phyloP scores from a whole-genome alignment of 2,329 filamentous ascomycete genomes.

The Fusarium musae region DNA sequence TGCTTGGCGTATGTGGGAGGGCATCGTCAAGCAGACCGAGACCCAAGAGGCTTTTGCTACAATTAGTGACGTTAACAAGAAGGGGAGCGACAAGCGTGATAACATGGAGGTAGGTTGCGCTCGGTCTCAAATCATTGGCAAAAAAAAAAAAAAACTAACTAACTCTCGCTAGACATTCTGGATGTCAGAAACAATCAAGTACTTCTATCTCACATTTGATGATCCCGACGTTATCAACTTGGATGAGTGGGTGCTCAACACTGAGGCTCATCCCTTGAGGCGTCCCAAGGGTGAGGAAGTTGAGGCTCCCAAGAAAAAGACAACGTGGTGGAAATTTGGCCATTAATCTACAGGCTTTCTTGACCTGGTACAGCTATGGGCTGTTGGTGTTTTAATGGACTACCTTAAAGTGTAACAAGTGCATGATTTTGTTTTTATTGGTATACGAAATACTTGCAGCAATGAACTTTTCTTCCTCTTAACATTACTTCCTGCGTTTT shows the following conservation, averaged over 20 bases:
- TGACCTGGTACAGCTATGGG: background rate
- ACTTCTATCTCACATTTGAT: conserved; percentile 79
- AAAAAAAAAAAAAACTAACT: conserved; percentile 7
- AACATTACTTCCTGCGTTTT: background rate
- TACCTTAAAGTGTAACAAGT: background rate
- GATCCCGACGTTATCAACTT: conserved; percentile 71
- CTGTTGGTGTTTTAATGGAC: conserved; percentile 10
- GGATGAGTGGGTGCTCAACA: conserved; percentile 76
- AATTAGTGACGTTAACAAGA: conserved; percentile 51
- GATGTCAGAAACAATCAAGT: conserved; percentile 81
- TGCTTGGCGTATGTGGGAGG: conserved; percentile 62
- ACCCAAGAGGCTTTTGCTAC: conserved; percentile 57
- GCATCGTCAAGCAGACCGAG: conserved; percentile 55
- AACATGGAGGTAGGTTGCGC: conserved; percentile 66
- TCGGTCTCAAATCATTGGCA: background rate
- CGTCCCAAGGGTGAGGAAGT: conserved; percentile 43
- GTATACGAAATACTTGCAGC: background rate
- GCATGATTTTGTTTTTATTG: conserved; percentile 1
- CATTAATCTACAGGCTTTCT: conserved; percentile 8
- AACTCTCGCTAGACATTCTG: conserved; percentile 66
- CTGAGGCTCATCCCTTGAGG: conserved; percentile 64
- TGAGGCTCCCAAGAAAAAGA: conserved; percentile 20
- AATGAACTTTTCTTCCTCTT: background rate
- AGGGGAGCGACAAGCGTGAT: conserved; percentile 57
- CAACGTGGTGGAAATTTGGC: conserved; percentile 28